Evolutionary conservation across 2,329 filamentous ascomycete genomes (phyloP).

Genomic region (Fusarium camptoceras): DNA sequence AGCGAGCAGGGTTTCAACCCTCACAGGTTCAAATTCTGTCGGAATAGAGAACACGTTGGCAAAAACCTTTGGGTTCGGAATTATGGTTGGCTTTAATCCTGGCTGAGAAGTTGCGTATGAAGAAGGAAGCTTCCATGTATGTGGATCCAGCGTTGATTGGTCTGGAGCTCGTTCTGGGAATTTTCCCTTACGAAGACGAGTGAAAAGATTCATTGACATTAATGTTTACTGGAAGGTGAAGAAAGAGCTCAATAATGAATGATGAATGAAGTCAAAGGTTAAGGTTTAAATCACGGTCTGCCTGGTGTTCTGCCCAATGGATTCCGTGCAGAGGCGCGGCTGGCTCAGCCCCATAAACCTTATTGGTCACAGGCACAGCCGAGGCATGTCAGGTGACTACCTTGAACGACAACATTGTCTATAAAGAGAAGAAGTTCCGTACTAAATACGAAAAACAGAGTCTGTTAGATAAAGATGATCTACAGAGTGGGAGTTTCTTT

Average conservation of each 20-base stretch:
- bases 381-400: neutral
- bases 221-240: too few species aligned
- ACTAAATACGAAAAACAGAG: neutral
- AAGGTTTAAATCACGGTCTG: neutral
- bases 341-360: constrained; percentile 6
- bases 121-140: constrained; percentile 24
- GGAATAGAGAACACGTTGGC: constrained; percentile 18
- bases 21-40: neutral
- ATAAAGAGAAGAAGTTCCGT: accelerated
- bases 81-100: constrained; percentile 11
- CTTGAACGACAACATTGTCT: neutral
- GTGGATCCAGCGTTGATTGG: constrained; percentile 17
- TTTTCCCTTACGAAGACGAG: constrained; percentile 5
- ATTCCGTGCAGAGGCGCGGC: constrained; percentile 9
- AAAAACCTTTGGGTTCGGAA: constrained; percentile 18
- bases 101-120: constrained; percentile 15
- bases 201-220: constrained; percentile 11
- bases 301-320: neutral
- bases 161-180: neutral
- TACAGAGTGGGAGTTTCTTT: too few species aligned
- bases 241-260: accelerated
- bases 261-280: neutral
- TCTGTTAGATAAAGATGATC: too few species aligned
- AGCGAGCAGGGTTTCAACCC: neutral
- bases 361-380: neutral